Conservation (phyloP, 148 eudicot genomes). For the Vaccinium vitisidaea region DNA sequence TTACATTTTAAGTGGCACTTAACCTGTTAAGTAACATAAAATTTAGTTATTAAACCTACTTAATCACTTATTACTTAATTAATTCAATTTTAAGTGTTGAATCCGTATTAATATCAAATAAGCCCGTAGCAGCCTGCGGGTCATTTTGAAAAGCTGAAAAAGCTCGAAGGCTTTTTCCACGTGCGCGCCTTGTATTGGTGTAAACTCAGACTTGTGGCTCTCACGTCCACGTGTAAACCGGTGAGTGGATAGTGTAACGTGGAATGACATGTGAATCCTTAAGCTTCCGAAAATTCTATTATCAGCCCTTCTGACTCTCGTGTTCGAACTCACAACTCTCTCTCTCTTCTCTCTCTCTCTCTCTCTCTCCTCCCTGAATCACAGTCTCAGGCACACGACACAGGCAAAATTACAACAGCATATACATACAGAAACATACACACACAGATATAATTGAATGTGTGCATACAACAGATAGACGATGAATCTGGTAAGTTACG, state of each 20-base stretch:
- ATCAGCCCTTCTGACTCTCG: not conserved
- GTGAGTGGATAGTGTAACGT: slow-evolving; percentile 35
- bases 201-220: not conserved
- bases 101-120: no score
- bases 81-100: no score
- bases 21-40: no score
- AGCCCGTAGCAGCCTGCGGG: no score
- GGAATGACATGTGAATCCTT: slow-evolving; percentile 24
- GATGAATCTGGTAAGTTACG: slow-evolving; percentile 40
- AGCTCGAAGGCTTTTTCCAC: slow-evolving; percentile 7
- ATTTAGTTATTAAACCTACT: no score
- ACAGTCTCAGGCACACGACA: not conserved
- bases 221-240: slow-evolving; percentile 18
- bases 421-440: not conserved
- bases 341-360: slow-evolving; percentile 4
- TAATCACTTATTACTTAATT: no score
- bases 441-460: not conserved
- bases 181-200: slow-evolving; percentile 16
- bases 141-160: no score
- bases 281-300: not conserved
- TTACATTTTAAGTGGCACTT: no score
- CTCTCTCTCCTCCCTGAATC: not conserved
- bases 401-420: not conserved
- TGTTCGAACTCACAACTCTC: not conserved
- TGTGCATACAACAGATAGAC: not conserved